A percentile compares a stretch with the other conserved stretches of the same genome.
phyloP scores from a whole-genome alignment of 352 stramenopile species.

The Stramenopiles sp. region DNA sequence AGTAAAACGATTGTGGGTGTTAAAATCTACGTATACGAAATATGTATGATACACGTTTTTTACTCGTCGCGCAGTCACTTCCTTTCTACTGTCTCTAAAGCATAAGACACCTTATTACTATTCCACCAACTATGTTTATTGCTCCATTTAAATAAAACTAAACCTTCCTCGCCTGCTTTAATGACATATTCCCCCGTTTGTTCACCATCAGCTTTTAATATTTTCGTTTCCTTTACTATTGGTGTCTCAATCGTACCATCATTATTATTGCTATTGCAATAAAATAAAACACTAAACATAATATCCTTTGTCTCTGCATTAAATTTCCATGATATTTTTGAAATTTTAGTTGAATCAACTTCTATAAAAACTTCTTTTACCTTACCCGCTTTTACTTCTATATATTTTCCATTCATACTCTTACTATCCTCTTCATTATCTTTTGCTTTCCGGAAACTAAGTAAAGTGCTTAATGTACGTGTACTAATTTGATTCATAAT shows the following conservation, averaged over 20 bases:
- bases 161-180: background rate
- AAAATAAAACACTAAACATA: constrained; percentile 6
- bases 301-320: background rate
- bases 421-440: background rate
- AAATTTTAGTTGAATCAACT: background rate
- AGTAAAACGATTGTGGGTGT: too few relatives aligned
- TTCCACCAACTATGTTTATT: constrained; percentile 8
- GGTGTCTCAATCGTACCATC: background rate
- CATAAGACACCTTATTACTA: background rate
- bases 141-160: background rate
- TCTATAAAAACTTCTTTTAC: background rate
- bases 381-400: background rate
- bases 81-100: background rate
- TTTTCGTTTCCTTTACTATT: background rate
- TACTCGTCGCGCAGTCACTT: too few relatives aligned
- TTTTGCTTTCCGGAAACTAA: constrained; percentile 2
- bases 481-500: constrained; percentile 7
- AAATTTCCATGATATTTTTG: background rate
- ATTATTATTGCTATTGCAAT: background rate
- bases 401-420: background rate
- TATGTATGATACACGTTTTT: too few relatives aligned
- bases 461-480: background rate
- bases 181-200: background rate
- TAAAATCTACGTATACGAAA: too few relatives aligned
- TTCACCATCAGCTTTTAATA: background rate